Conservation (phyloP, 768 basidiomycete species). For the Lyophyllum shimeji region DNA sequence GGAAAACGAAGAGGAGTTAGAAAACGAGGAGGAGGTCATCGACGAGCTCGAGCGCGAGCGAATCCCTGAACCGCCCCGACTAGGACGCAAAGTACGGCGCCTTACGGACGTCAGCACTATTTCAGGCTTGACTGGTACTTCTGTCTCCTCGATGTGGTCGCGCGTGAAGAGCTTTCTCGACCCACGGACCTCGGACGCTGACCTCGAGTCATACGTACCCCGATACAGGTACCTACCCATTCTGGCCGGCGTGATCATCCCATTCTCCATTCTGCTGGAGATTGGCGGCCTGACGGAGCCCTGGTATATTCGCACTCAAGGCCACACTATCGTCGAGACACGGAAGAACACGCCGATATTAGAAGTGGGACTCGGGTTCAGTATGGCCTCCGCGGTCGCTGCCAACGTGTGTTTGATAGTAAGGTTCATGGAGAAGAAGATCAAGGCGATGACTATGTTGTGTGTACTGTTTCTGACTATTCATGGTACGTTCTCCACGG, state of each 20-base stretch:
- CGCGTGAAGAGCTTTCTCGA: slow-evolving; percentile 18
- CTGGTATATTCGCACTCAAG: slow-evolving; percentile 66
- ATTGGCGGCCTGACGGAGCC: slow-evolving; percentile 77
- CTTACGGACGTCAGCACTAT: slow-evolving; percentile 2
- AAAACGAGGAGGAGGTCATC: slow-evolving; percentile 13
- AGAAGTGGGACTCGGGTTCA: slow-evolving; percentile 59
- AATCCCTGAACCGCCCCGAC: slow-evolving; percentile 1
- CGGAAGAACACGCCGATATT: slow-evolving; percentile 57
- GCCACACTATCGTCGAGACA: slow-evolving; percentile 43
- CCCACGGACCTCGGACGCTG: slow-evolving; percentile 22
- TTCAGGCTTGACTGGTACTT: background rate
- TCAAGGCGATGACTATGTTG: slow-evolving; percentile 61
- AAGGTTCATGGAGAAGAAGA: slow-evolving; percentile 70
- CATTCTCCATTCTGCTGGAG: slow-evolving; percentile 79
- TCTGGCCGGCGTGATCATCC: slow-evolving; percentile 64
- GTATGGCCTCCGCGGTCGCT: slow-evolving; percentile 63
- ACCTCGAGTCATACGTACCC: slow-evolving; percentile 39
- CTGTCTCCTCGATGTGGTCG: slow-evolving; percentile 13
- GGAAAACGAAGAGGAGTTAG: background rate
- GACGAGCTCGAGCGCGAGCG: slow-evolving; percentile 17
- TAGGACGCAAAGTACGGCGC: slow-evolving; percentile 1
- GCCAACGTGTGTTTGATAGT: slow-evolving; percentile 69
- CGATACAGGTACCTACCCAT: slow-evolving; percentile 67
- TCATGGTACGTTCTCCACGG: slow-evolving; percentile 54
- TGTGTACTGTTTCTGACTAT: slow-evolving; percentile 64